These are phyloP conservation scores for Cutaneotrichosporon cutaneum DNA, from an alignment of 1,284 basidiomycete species.

Conservation along the genomic window DNA sequence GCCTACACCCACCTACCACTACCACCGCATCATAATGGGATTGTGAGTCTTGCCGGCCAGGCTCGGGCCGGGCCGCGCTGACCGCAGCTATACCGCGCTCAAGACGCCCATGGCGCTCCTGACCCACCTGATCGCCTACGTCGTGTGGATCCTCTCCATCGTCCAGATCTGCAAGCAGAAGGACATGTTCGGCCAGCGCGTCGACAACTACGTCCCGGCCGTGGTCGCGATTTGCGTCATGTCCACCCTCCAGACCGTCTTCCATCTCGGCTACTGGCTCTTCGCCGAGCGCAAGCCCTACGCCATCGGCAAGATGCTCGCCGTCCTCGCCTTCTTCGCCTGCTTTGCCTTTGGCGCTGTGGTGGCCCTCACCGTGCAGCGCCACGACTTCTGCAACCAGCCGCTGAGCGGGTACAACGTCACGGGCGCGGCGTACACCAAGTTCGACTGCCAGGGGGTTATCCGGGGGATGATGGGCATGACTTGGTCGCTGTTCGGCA, in stretches of 20 bases:
- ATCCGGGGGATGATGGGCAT: slow-evolving; percentile 26
- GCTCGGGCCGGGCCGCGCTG: background rate
- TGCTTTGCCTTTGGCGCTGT: slow-evolving; percentile 29
- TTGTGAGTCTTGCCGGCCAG: slow-evolving; percentile 9
- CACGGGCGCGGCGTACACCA: slow-evolving; percentile 15
- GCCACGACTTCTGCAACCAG: slow-evolving; percentile 1
- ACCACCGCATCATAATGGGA: background rate
- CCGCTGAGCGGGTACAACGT: slow-evolving; percentile 9
- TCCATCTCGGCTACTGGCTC: slow-evolving; percentile 23
- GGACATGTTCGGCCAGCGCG: slow-evolving; percentile 16
- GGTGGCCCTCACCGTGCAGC: slow-evolving; percentile 29
- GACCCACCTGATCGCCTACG: slow-evolving; percentile 19
- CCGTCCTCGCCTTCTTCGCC: slow-evolving; percentile 27
- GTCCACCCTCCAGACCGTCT: slow-evolving; percentile 30
- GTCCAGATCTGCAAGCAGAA: slow-evolving; percentile 27
- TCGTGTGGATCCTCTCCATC: slow-evolving; percentile 33
- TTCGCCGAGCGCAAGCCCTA: slow-evolving; percentile 20
- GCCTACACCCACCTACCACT: background rate
- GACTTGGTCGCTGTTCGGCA: slow-evolving; percentile 15
- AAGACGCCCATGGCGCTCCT: slow-evolving; percentile 9
- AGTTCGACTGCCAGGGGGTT: slow-evolving; percentile 33
- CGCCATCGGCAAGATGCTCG: slow-evolving; percentile 25
- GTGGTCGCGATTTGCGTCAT: slow-evolving; percentile 34
- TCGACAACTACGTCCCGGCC: slow-evolving; percentile 26
- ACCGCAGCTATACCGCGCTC: background rate